Base-by-base conservation (phyloP, 2,329 filamentous ascomycete genomes). In the Diaporthe aspalathi region DNA sequence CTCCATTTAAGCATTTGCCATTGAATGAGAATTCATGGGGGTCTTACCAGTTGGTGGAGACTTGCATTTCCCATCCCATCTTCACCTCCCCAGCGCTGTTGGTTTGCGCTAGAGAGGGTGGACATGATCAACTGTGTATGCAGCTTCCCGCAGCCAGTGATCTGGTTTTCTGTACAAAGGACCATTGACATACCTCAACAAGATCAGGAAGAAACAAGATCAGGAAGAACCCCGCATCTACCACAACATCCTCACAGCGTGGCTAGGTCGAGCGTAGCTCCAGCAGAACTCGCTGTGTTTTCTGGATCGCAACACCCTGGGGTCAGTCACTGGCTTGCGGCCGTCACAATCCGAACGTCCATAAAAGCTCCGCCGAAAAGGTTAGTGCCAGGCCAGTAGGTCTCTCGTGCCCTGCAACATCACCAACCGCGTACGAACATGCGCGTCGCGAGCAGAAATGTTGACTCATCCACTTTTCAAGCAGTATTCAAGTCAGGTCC, bases 111-210 rank as follows among this genome's bases (percentile, higher is more conserved):
- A 11, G n/a, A 32, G 35, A n/a, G 16, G n/a, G 27, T 22, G 8
- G 4, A 6, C 5, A 24, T 22, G n/a, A 8, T 24, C 11, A 65
- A 20, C 16, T 24, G 20, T n/a, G 3, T 40, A 60, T 65, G 60
- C 60, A 65, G 60, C 60, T 65, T 65, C 45, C 60, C 60, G 60
- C 5, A 27, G 29, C 14, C 8, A 17, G 14, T 6, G 29, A 17
- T 17, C 16, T 35, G 27, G 17, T 49, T 38, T 50, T 50, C 2
- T 49, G 16, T 50, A 50, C 45, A 20, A n/a, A 38, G 6, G 5
- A 16, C 27, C 43, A 6, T 24, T n/a, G 20, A 54, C 14, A 4
- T n/a, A 38, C 17, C 8, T 50, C 4, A 27, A 16, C 12, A 38
- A 14, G 14, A 6, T 20, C 14, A 20, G 7, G 16, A 63, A 7